Evolutionary conservation across 352 stramenopile species (phyloP).

Genomic region (Nannochloropsis limnetica): DNA sequence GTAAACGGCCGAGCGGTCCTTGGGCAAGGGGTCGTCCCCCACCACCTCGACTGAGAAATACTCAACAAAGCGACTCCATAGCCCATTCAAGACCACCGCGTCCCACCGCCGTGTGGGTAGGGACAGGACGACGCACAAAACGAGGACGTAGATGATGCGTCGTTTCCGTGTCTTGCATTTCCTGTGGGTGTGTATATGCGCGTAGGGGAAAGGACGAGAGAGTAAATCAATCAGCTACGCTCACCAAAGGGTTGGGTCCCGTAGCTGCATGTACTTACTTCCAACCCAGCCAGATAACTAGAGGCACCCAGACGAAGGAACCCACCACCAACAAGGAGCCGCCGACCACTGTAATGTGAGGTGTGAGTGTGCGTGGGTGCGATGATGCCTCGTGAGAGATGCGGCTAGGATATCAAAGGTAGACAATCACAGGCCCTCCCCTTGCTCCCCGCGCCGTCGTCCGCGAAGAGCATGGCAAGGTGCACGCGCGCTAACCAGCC

Average conservation of each 20-base stretch:
- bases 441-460: no score
- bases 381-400: background rate
- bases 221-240: background rate
- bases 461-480: no score
- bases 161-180: constrained; percentile 26
- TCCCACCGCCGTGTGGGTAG: constrained; percentile 4
- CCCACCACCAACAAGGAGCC: constrained; percentile 25
- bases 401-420: background rate
- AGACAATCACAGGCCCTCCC: background rate
- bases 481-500: no score
- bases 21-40: constrained; percentile 10
- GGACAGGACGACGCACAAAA: background rate
- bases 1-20: constrained; percentile 53
- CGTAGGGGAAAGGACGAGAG: background rate
- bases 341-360: background rate
- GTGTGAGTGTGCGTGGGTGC: background rate
- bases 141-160: constrained; percentile 29
- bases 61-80: constrained; percentile 17
- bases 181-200: background rate
- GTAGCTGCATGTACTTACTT: constrained; percentile 6
- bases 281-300: constrained; percentile 24
- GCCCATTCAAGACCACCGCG: background rate
- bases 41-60: constrained; percentile 32
- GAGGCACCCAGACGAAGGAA: background rate
- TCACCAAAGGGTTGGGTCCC: background rate